Evolutionary conservation across 257 asterid species (phyloP).

Genomic region (Ligustrum vulgare): DNA sequence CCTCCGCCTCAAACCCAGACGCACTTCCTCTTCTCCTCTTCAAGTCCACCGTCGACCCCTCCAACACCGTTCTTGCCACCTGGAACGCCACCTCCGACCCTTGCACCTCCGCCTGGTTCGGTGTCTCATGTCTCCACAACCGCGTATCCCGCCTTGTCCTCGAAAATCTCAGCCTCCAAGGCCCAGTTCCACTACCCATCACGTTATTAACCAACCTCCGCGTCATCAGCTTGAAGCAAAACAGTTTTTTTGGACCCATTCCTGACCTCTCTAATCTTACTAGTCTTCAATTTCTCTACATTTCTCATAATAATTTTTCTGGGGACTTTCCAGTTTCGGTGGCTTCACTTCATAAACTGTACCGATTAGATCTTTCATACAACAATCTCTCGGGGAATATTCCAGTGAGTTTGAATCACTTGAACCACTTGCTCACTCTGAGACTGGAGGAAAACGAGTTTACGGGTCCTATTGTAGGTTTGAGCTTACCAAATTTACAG

Average conservation of each 20-base stretch:
- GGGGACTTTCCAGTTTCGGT: conserved; percentile 58
- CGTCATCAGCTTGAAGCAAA: conserved; percentile 65
- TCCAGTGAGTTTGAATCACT: conserved; percentile 37
- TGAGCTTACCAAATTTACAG: conserved; percentile 48
- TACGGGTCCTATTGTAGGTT: conserved; percentile 50
- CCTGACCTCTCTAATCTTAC: conserved; percentile 74
- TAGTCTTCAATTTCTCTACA: conserved; percentile 51
- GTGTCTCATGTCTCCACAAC: conserved; percentile 33
- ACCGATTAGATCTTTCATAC: conserved; percentile 77
- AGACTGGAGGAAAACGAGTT: conserved; percentile 63
- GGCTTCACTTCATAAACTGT: conserved; percentile 40
- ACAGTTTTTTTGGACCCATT: conserved; percentile 57
- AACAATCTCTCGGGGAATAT: conserved; percentile 62
- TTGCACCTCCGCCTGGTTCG: conserved; percentile 36
- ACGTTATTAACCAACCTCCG: conserved; percentile 57
- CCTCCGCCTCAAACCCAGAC: conserved; percentile 33
- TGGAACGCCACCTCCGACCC: conserved; percentile 37
- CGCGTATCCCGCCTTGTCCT: conserved; percentile 45
- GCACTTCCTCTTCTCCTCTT: conserved; percentile 31
- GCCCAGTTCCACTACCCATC: conserved; percentile 45
- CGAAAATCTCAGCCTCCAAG: conserved; percentile 38
- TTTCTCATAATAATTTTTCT: conserved; percentile 63
- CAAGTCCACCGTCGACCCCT: conserved; percentile 31
- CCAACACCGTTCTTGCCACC: conserved; percentile 22
- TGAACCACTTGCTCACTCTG: conserved; percentile 64